Evolutionary conservation across 371 early-diverging fungal species (phyloP).

Genomic region (Mucor mucedo): DNA sequence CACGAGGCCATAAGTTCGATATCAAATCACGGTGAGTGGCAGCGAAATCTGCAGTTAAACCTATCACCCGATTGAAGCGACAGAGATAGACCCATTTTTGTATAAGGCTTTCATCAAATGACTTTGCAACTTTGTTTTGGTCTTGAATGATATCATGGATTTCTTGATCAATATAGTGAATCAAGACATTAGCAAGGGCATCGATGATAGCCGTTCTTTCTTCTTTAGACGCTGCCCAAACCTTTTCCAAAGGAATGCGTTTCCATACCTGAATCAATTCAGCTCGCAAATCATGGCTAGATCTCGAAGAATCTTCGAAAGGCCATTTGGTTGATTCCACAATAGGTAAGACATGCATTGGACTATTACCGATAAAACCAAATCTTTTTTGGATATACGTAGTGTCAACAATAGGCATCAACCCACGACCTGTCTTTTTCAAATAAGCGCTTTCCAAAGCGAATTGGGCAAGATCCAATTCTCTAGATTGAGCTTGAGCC

Average conservation of each 20-base stretch:
- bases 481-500: background rate
- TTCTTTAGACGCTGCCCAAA: conserved; percentile 23
- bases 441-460: conserved; percentile 7
- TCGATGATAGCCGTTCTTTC: conserved; percentile 14
- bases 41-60: conserved; percentile 49
- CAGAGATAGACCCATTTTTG: conserved; percentile 30
- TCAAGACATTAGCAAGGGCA: conserved; percentile 7
- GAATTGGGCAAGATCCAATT: conserved; percentile 5
- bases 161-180: conserved; percentile 33
- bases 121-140: conserved; percentile 25
- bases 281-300: conserved; percentile 17
- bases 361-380: conserved; percentile 19
- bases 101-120: conserved; percentile 29
- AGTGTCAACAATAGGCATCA: conserved; percentile 29
- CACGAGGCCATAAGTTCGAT: conserved; percentile 34
- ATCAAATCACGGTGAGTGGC: conserved; percentile 37
- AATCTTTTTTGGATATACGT: conserved; percentile 18
- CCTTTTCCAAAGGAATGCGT: background rate
- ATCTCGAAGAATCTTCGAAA: conserved; percentile 21
- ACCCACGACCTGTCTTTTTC: conserved; percentile 13
- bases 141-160: conserved; percentile 31
- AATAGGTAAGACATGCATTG: conserved; percentile 11
- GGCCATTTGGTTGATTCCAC: conserved; percentile 38
- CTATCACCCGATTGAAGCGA: conserved; percentile 44
- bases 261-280: conserved; percentile 23